These are phyloP conservation scores for Talaromyces rugulosus DNA, from an alignment of 2,329 filamentous ascomycete species.

Conservation along the genomic window DNA sequence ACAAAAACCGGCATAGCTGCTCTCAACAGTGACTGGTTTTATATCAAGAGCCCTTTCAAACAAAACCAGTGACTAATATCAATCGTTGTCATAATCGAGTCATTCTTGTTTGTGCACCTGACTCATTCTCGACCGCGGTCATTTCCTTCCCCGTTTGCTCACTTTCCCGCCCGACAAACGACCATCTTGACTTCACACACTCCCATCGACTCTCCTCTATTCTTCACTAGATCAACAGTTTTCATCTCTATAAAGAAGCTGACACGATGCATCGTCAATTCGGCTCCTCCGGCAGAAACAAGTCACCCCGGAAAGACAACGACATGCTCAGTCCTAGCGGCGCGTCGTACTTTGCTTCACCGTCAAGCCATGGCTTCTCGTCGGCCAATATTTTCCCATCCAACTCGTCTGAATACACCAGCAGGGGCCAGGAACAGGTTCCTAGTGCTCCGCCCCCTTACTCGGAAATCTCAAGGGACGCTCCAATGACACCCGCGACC, in stretches of 20 bases:
- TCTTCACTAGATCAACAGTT: neutral
- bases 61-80: neutral
- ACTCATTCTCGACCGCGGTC: neutral
- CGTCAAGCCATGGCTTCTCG: neutral
- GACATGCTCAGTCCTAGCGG: neutral
- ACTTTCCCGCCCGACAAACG: neutral
- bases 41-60: neutral
- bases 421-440: neutral
- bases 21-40: neutral
- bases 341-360: neutral
- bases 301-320: neutral
- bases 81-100: neutral
- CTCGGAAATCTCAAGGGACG: neutral
- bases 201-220: neutral
- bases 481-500: neutral
- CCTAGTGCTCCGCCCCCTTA: slow-evolving; percentile 9
- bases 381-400: neutral
- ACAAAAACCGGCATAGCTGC: neutral
- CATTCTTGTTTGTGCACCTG: neutral
- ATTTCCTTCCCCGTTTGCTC: neutral
- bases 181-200: neutral
- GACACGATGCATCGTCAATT: neutral
- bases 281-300: neutral
- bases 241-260: neutral
- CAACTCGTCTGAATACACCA: neutral